Evolutionary conservation across 2,329 filamentous ascomycete genomes (phyloP), one percentile per base, ranked within the genome.

Genomic region (Tolypocladium tropicale): DNA sequence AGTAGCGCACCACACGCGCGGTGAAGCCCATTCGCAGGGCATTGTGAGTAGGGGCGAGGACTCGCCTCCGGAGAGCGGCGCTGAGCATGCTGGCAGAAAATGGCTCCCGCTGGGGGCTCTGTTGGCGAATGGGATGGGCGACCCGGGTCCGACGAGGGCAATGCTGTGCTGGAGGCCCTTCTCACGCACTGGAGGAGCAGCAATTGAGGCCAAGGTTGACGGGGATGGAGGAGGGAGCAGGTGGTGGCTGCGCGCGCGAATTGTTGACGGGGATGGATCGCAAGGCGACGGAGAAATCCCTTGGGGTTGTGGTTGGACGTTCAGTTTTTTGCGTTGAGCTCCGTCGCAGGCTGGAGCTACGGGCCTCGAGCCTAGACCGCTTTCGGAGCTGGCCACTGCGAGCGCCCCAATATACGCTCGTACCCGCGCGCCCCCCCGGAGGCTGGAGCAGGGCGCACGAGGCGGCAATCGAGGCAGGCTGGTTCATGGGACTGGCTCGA

Each of bases 21-120:
- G 76, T 70, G 65, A 79, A 74, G 64, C 76, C 76, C 62, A 73
- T 74, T 68, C 79, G 76, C 67, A 80, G 72, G 65, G 77, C 70
- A 64, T 74, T 72, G 61, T 77, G 75, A 63, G 79, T 73, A 63
- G 72, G 72, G 62, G 70, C 75, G 68, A 85, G 76, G 69, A 75
- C 76, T 69, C 81, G 81, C 80, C 82, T 81, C 76, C 83, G 77
- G 67, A 85, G 75, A 64, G 81, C 80, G 65, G 81, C 80, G 71
- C 80, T 78, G 74, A 85, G 79, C 83, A 86, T 86, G 56, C 61
- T 68, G 62, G 59, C 57, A 63, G 51, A 68, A 63, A 64, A 68
- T 65, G 57, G 65, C 63, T 67, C 67, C 64, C 60, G 64, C 50
- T 52, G 56, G 54, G 41, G 46, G 14, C 28, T 50, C 46, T 28